Percentiles rank a stretch among this genome's conserved stretches.
phyloP scores from a whole-genome alignment of 805 yeast species.

The Candida ovalis region DNA sequence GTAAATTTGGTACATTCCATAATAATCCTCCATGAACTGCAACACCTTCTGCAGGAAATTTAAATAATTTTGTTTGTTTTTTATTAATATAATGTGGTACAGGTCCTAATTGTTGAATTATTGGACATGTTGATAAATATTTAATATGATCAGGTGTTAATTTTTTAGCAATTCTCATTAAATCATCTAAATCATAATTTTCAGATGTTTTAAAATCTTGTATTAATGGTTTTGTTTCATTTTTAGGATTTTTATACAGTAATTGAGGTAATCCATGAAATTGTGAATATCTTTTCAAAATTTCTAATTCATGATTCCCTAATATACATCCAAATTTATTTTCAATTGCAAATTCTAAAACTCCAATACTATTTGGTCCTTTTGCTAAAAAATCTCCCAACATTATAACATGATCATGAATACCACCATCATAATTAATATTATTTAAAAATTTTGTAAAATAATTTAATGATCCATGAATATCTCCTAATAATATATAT shows the following conservation, averaged over 20 bases:
- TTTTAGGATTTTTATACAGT: slow-evolving; percentile 11
- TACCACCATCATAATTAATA: slow-evolving; percentile 38
- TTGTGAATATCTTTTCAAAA: slow-evolving; percentile 60
- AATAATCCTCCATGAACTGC: slow-evolving; percentile 84
- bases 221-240: slow-evolving; percentile 9
- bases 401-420: slow-evolving; percentile 57
- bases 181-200: slow-evolving; percentile 33
- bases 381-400: slow-evolving; percentile 85
- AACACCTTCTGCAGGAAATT: slow-evolving; percentile 36
- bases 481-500: slow-evolving; percentile 75
- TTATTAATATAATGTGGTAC: slow-evolving; percentile 42
- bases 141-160: slow-evolving; percentile 57
- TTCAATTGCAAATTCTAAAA: slow-evolving; percentile 60
- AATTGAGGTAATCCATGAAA: slow-evolving; percentile 44
- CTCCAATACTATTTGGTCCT: slow-evolving; percentile 72
- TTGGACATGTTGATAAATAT: slow-evolving; percentile 59
- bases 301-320: slow-evolving; percentile 85
- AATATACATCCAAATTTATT: slow-evolving; percentile 66
- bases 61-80: slow-evolving; percentile 20
- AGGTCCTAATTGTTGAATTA: slow-evolving; percentile 58
- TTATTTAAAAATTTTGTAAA: slow-evolving; percentile 50
- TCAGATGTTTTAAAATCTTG: slow-evolving; percentile 14
- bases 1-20: slow-evolving; percentile 52
- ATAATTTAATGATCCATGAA: slow-evolving; percentile 73
- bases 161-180: slow-evolving; percentile 46